Percentiles rank a stretch among this genome's conserved stretches.
These are phyloP conservation scores for Tripterygium wilfordii DNA, from an alignment of 177 flowering plant species.

Conservation along the genomic window DNA sequence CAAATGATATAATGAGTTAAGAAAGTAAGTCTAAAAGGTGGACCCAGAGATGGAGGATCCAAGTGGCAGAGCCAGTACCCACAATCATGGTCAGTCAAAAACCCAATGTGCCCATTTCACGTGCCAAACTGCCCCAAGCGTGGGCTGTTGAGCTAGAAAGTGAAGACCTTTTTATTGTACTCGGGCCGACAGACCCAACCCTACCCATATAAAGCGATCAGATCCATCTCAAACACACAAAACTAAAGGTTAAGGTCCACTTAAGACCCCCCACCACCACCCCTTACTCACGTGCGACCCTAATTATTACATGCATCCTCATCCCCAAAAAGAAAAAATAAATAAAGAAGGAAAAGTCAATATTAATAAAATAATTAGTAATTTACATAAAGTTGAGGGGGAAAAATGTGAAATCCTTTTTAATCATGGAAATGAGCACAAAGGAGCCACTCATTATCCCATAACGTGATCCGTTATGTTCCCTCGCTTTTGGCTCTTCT, in stretches of 20 bases:
- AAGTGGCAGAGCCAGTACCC: conserved; percentile 11
- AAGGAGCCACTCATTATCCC: conserved; percentile 22
- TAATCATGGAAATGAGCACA: too few relatives aligned
- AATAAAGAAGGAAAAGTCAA: background rate
- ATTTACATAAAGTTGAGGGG: too few relatives aligned
- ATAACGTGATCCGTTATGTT: conserved; percentile 49
- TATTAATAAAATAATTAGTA: background rate
- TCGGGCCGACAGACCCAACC: conserved; percentile 36
- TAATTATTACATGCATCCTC: conserved; percentile 41
- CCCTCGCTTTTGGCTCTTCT: conserved; percentile 6
- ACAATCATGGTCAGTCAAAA: conserved; percentile 19
- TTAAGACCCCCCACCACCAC: background rate
- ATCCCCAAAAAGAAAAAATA: conserved; percentile 5
- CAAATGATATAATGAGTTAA: too few relatives aligned
- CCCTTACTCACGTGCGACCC: conserved; percentile 38
- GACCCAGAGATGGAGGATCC: background rate
- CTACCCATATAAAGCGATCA: conserved; percentile 32
- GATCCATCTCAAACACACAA: background rate
- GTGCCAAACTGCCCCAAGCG: conserved; percentile 30
- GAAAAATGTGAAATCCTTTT: too few relatives aligned
- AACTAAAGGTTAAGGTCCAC: background rate
- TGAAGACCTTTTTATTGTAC: conserved; percentile 15
- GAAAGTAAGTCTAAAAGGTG: too few relatives aligned
- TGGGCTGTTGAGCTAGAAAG: conserved; percentile 22
- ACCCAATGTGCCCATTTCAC: conserved; percentile 21